These are phyloP conservation scores for Citrus reticulata DNA, from an alignment of 345 rosid genomes.

Conservation along the genomic window DNA sequence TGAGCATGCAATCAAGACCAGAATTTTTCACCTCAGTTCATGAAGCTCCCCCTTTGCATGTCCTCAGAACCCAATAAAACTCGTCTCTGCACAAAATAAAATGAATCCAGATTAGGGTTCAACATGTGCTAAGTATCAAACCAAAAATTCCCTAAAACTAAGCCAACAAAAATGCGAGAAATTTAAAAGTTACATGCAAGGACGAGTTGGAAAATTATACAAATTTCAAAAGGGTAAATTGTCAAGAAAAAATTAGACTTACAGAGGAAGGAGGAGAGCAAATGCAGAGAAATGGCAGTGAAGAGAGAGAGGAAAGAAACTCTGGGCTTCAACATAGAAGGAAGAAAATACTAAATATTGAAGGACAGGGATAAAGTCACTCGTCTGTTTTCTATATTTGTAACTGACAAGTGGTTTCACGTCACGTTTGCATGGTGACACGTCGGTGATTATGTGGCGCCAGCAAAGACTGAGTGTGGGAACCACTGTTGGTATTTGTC, in stretches of 20 bases:
- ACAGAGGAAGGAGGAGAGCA: neutral
- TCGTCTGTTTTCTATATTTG: neutral
- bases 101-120: constrained; percentile 20
- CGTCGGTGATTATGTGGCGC: constrained; percentile 6
- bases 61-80: constrained; percentile 24
- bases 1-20: constrained; percentile 17
- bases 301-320: neutral
- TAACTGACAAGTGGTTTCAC: constrained; percentile 2
- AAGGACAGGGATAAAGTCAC: neutral
- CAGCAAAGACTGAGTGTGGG: neutral
- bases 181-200: constrained; percentile 20
- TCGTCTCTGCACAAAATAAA: constrained; percentile 16
- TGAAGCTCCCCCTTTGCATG: constrained; percentile 19
- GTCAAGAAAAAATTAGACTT: constrained; percentile 1
- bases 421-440: neutral
- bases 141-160: neutral
- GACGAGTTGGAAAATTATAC: neutral
- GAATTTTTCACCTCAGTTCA: constrained; percentile 29
- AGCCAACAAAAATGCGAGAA: neutral
- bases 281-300: constrained; percentile 11
- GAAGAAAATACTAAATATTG: constrained; percentile 17
- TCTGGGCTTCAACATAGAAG: constrained; percentile 4
- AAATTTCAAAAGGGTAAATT: constrained; percentile 1
- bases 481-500: constrained; percentile 3
- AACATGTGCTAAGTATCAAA: neutral